phyloP scores from a whole-genome alignment of 2,329 filamentous ascomycete genomes.

The Alternaria longipes region DNA sequence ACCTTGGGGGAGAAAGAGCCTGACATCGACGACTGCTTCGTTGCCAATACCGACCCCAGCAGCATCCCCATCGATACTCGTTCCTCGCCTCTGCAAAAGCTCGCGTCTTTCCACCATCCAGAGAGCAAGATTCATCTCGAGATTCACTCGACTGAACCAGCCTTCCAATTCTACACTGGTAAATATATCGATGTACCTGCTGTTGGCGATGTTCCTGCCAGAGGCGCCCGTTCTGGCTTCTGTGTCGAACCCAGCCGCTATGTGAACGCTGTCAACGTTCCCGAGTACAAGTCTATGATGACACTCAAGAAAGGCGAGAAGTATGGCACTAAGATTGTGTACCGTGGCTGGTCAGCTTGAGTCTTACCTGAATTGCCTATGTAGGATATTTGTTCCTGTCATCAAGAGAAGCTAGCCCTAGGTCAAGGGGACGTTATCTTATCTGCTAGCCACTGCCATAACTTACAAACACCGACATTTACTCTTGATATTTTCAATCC shows the following conservation, averaged over 20 bases:
- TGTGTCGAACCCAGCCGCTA: conserved; percentile 93
- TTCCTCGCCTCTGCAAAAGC: conserved; percentile 67
- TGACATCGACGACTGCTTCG: conserved; percentile 89
- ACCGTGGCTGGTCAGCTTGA: conserved; percentile 78
- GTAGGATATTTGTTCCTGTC: neutral
- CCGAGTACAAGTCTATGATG: conserved; percentile 80
- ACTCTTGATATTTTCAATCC: neutral
- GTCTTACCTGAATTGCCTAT: neutral
- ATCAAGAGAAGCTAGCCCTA: neutral
- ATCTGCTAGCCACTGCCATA: neutral
- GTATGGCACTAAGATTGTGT: conserved; percentile 83
- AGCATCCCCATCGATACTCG: conserved; percentile 63
- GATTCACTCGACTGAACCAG: conserved; percentile 89
- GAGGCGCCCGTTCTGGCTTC: conserved; percentile 77
- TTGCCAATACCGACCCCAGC: conserved; percentile 71
- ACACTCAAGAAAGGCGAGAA: conserved; percentile 83
- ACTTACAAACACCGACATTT: neutral
- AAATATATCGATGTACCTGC: conserved; percentile 81
- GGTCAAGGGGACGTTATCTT: neutral
- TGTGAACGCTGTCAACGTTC: conserved; percentile 85
- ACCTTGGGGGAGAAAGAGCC: conserved; percentile 75
- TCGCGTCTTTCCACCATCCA: conserved; percentile 78
- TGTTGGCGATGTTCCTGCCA: conserved; percentile 66
- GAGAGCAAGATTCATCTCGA: conserved; percentile 81
- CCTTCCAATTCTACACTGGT: conserved; percentile 97